Evolutionary conservation across 2,329 filamentous ascomycete species (phyloP).

Genomic region (Furcasterigmium sp.): DNA sequence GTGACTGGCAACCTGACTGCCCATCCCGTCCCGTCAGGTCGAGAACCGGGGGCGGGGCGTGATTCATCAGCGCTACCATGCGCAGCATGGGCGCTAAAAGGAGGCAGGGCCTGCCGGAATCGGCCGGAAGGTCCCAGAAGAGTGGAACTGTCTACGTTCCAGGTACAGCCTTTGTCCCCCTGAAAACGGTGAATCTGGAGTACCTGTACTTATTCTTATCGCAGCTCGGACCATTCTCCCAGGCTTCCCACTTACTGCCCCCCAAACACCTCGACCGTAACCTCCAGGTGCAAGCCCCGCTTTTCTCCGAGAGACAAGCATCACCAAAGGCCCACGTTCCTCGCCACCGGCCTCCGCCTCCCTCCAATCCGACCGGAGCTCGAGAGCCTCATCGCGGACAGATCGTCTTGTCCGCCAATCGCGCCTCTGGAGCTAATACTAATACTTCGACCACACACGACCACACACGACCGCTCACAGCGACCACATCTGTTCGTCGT

Average conservation of each 20-base stretch:
- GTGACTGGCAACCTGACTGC: neutral
- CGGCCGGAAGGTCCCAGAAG: constrained; percentile 10
- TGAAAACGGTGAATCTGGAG: no score
- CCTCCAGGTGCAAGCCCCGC: neutral
- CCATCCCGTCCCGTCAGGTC: no score
- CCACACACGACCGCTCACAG: neutral
- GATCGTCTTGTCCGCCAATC: neutral
- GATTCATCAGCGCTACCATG: constrained; percentile 7
- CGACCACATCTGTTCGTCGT: neutral
- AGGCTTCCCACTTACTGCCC: neutral
- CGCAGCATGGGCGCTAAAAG: constrained; percentile 1
- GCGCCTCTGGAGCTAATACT: neutral
- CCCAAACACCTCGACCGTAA: neutral
- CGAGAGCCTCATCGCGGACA: neutral
- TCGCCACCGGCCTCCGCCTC: constrained; percentile 3
- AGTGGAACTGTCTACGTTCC: constrained; percentile 10
- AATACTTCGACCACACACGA: neutral
- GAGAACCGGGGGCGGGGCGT: constrained; percentile 3
- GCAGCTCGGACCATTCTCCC: no score
- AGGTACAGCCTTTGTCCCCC: constrained; percentile 3
- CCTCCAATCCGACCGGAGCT: no score
- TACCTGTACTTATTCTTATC: constrained; percentile 1
- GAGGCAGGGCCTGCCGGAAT: neutral
- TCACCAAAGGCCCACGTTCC: constrained; percentile 9
- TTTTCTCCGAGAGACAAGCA: constrained; percentile 1